Base-by-base conservation (phyloP, 2,329 filamentous ascomycete genomes). In the Furcasterigmium furcatum region DNA sequence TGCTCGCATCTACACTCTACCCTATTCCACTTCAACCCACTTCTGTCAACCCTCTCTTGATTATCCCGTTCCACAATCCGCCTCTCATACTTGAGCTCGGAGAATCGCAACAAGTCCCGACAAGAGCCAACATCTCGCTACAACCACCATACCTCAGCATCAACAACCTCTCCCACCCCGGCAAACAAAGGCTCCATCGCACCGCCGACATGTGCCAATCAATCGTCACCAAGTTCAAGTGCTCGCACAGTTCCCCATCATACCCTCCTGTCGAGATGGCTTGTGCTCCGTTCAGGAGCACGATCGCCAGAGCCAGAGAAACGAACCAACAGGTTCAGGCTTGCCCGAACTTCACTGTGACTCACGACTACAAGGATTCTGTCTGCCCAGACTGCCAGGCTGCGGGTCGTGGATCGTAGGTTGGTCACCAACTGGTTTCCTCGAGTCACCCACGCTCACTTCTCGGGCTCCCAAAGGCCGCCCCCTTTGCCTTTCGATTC, bases 321-420 rank as follows among this genome's bases (percentile, higher is more conserved):
- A 19, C 14, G 22, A 46, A 36, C 30, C 43, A 44, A 16, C 30
- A 24, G 10, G 34, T 35, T 9, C 25, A 42, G 20, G 27, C 34
- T 21, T 29, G 43, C 9, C 27, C 36, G 19, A 25, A 22, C 22
- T 43, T 36, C 41, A 36, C n/a, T 9, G 21, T 35, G 20, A 16
- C 18, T 20, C n/a, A 10, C 18, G 32, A 43, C n/a, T 3, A 25
- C 8, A 25, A 43, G 32, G 41, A 43, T 14, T 35, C 30, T 5
- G 39, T 21, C 29, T 50, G 49, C 25, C 44, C 38, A 24, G 34
- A 25, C 12, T 50, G 48, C 41, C 43, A 48, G 30, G 16, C 19
- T n/a, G 29, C 43, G 18, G 48, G 47, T 7, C 38, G 43, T 30
- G 27, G 27, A 44, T 36, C 46, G 48, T 52, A 52, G 50, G 48